Evolutionary conservation across 306 rosid genomes (phyloP).

Genomic region (Medicago lupulina): DNA sequence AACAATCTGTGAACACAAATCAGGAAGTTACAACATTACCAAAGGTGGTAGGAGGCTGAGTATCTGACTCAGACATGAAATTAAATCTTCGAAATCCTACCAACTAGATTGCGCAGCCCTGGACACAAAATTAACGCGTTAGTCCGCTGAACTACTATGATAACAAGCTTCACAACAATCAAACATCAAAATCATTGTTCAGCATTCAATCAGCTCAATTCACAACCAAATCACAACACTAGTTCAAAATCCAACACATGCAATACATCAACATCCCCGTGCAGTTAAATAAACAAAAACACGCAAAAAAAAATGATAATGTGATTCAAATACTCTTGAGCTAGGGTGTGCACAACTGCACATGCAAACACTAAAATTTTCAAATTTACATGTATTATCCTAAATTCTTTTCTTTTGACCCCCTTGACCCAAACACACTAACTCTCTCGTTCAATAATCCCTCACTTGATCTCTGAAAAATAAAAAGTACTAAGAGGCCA

Average conservation of each 20-base stretch:
- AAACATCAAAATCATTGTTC: constrained; percentile 9
- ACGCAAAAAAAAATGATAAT: not conserved
- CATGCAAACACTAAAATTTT: not conserved
- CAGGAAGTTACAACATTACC: constrained; percentile 53
- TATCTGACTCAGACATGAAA: constrained; percentile 79
- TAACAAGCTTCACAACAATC: constrained; percentile 18
- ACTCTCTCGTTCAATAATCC: not conserved
- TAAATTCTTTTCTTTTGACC: not conserved
- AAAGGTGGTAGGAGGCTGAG: constrained; percentile 69
- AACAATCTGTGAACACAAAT: not conserved
- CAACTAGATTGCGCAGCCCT: constrained; percentile 56
- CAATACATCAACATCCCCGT: constrained; percentile 13
- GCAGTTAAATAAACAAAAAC: not conserved
- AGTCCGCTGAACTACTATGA: not conserved
- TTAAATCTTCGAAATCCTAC: constrained; percentile 49
- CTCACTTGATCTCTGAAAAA: not conserved
- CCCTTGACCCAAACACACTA: not conserved
- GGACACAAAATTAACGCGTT: constrained; percentile 23
- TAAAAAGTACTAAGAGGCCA: not conserved
- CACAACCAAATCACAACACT: constrained; percentile 18
- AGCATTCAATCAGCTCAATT: not conserved
- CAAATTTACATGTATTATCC: too few species aligned
- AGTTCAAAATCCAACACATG: constrained; percentile 14
- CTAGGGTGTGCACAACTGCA: not conserved
- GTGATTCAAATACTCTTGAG: not conserved